Evolutionary conservation across 345 rosid species (phyloP).

Genomic region (Raphanus raphanistrum): DNA sequence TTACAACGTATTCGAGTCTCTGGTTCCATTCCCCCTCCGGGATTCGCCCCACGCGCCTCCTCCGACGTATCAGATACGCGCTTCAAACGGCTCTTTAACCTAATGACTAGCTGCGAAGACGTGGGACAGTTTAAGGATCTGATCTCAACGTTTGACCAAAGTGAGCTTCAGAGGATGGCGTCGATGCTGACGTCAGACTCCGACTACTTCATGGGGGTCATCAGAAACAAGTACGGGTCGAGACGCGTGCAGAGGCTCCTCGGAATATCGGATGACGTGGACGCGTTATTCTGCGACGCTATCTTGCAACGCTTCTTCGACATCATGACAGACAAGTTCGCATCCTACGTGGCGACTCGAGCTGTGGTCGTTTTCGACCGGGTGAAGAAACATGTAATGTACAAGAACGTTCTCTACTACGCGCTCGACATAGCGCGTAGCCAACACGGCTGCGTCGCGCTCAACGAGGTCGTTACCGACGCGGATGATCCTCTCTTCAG

Average conservation of each 20-base stretch:
- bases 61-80: background rate
- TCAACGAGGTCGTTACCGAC: background rate
- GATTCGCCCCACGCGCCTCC: constrained; percentile 12
- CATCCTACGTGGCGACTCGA: background rate
- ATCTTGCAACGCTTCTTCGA: background rate
- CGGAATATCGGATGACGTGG: constrained; percentile 5
- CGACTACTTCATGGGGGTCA: constrained; percentile 3
- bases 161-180: background rate
- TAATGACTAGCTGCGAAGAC: background rate
- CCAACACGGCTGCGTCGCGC: background rate
- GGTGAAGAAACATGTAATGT: background rate
- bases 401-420: background rate
- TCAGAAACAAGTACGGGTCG: background rate
- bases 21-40: constrained; percentile 14
- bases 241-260: constrained; percentile 21
- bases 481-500: background rate
- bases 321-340: background rate
- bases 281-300: background rate
- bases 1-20: constrained; percentile 10
- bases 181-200: constrained; percentile 13
- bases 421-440: background rate
- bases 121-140: background rate
- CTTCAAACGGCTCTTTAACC: background rate
- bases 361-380: background rate
- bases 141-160: background rate